These are phyloP conservation scores for Erythrobasidium hasegawianum DNA, from an alignment of 1,284 basidiomycete species.

Conservation along the genomic window DNA sequence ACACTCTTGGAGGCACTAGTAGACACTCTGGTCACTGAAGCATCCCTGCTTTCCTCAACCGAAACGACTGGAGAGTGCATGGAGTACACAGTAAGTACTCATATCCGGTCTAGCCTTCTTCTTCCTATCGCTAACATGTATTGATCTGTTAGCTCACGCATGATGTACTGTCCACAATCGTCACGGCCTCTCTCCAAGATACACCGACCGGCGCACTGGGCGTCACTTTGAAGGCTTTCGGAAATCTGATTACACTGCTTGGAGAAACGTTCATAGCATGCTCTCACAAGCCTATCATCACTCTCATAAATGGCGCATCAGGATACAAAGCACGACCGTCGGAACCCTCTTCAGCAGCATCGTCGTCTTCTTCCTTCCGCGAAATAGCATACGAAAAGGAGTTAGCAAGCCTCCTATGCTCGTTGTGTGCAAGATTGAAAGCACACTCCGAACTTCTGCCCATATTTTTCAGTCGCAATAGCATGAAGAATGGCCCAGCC, in stretches of 20 bases:
- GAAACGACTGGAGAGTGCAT: constrained; percentile 44
- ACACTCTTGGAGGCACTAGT: constrained; percentile 23
- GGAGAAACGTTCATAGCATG: constrained; percentile 47
- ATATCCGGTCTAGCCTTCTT: not conserved
- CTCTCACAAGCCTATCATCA: constrained; percentile 47
- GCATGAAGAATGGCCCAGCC: constrained; percentile 52
- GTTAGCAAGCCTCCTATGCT: constrained; percentile 82
- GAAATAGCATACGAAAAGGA: constrained; percentile 65
- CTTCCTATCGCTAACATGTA: not conserved
- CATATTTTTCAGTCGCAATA: constrained; percentile 68
- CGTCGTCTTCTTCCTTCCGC: constrained; percentile 22
- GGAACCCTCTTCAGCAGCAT: not conserved
- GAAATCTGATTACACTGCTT: constrained; percentile 46
- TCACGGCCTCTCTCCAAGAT: constrained; percentile 45
- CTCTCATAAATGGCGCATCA: constrained; percentile 42
- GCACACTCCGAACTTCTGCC: constrained; percentile 84
- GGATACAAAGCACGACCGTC: not conserved
- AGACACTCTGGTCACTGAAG: constrained; percentile 45
- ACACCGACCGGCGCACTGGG: constrained; percentile 45
- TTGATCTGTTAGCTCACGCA: constrained; percentile 42
- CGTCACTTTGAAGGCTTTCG: constrained; percentile 46
- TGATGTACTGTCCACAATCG: constrained; percentile 42
- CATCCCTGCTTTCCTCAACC: constrained; percentile 40
- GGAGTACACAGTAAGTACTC: constrained; percentile 40
- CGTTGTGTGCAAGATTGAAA: constrained; percentile 81